These are phyloP conservation scores for Intubia oerlemansii DNA, from an alignment of 2,329 filamentous ascomycete species.

Conservation along the genomic window DNA sequence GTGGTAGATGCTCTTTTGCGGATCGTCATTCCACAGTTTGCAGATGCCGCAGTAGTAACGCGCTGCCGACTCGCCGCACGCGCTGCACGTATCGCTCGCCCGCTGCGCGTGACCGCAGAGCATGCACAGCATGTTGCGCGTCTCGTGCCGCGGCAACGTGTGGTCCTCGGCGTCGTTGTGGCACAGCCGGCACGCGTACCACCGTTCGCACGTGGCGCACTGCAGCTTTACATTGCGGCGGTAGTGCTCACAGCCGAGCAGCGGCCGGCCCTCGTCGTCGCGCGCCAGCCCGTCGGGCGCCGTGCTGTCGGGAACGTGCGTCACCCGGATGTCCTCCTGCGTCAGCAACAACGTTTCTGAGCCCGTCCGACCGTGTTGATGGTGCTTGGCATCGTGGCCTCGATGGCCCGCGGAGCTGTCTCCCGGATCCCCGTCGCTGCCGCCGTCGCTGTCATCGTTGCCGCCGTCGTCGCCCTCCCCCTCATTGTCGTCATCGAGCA, in stretches of 20 bases:
- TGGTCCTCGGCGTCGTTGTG: constrained; percentile 74
- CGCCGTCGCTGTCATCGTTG: too few species aligned
- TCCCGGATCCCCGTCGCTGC: too few species aligned
- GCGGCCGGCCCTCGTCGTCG: constrained; percentile 15
- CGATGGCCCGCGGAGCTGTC: too few species aligned
- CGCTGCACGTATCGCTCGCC: constrained; percentile 55
- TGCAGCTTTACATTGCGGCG: constrained; percentile 91
- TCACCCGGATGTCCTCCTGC: constrained; percentile 42
- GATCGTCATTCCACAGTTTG: constrained; percentile 93
- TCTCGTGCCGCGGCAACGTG: constrained; percentile 57
- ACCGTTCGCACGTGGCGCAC: constrained; percentile 70
- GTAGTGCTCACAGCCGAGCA: constrained; percentile 77
- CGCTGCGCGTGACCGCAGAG: constrained; percentile 69
- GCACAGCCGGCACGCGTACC: constrained; percentile 91
- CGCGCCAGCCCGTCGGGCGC: too few species aligned
- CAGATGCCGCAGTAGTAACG: constrained; percentile 88
- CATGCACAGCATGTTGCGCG: constrained; percentile 96
- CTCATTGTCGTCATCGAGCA: too few species aligned
- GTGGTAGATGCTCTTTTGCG: constrained; percentile 82
- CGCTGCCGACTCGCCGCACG: constrained; percentile 57
- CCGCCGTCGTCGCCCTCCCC: too few species aligned
- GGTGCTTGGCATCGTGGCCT: too few species aligned
- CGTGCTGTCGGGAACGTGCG: constrained; percentile 36
- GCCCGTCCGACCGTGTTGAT: too few species aligned
- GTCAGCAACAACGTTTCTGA: constrained; percentile 28